Percentiles rank a stretch among this genome's conserved stretches.
Evolutionary conservation across 2,329 filamentous ascomycete genomes (phyloP).

Genomic region (Epichloe gansuensis): DNA sequence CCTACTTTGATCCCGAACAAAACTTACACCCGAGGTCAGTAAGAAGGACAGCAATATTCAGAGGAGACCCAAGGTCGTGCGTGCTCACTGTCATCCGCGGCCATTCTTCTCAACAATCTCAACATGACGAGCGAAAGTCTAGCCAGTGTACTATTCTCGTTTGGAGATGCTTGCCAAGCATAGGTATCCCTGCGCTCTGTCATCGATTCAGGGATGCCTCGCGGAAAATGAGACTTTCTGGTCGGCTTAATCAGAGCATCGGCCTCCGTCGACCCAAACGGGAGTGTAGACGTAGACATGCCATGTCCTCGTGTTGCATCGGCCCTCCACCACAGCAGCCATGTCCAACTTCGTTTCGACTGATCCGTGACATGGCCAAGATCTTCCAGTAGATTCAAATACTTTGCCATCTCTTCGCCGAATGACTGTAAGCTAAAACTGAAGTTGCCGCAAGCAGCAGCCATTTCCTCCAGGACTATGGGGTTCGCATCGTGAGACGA

Average conservation of each 20-base stretch:
- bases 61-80: neutral
- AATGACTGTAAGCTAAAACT: conserved; percentile 79
- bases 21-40: conserved; percentile 19
- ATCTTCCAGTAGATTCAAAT: conserved; percentile 69
- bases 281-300: conserved; percentile 10
- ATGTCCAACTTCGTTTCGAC: conserved; percentile 56
- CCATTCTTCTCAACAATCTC: conserved; percentile 29
- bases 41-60: neutral
- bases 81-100: conserved; percentile 35
- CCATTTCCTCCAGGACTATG: conserved; percentile 84
- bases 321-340: conserved; percentile 61
- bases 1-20: conserved; percentile 81
- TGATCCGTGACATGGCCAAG: conserved; percentile 56
- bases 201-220: conserved; percentile 37
- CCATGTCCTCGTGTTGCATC: neutral
- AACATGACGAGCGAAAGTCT: conserved; percentile 29
- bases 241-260: conserved; percentile 27
- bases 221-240: conserved; percentile 35
- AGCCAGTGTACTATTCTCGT: conserved; percentile 27
- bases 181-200: conserved; percentile 33
- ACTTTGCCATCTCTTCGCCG: conserved; percentile 71
- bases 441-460: conserved; percentile 85
- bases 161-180: conserved; percentile 34
- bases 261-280: conserved; percentile 19
- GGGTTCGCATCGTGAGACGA: conserved; percentile 56